Conservation (phyloP, 2,329 filamentous ascomycete genomes). For the Didymella pinodella region DNA sequence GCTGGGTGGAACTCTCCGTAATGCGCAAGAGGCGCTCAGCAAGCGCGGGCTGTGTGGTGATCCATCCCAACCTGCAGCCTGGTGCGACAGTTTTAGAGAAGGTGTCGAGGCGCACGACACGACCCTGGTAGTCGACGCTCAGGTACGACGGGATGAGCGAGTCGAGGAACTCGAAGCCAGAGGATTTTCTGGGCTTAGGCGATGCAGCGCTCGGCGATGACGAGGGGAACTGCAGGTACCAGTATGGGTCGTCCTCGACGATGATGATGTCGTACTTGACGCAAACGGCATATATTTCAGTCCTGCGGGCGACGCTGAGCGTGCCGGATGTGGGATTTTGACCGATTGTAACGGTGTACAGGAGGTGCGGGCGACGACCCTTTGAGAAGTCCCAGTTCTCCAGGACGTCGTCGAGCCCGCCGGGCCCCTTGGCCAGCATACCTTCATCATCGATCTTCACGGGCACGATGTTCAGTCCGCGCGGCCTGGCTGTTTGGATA, state of each 20-base stretch:
- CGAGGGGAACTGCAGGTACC: constrained; percentile 89
- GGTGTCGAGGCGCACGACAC: constrained; percentile 88
- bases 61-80: constrained; percentile 88
- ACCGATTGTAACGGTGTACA: constrained; percentile 92
- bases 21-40: constrained; percentile 78
- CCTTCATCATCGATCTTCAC: constrained; percentile 81
- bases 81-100: constrained; percentile 94
- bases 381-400: constrained; percentile 79
- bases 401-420: constrained; percentile 78
- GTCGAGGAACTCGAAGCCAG: constrained; percentile 80
- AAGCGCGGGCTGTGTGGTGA: constrained; percentile 81
- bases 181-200: constrained; percentile 58
- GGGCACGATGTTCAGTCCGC: constrained; percentile 75
- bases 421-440: constrained; percentile 76
- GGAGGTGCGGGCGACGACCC: constrained; percentile 79
- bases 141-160: constrained; percentile 84
- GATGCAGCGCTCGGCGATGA: constrained; percentile 56
- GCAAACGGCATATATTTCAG: constrained; percentile 81
- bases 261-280: constrained; percentile 88
- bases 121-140: constrained; percentile 81
- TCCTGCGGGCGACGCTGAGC: constrained; percentile 75
- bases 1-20: constrained; percentile 79
- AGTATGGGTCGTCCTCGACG: constrained; percentile 94
- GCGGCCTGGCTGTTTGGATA: constrained; percentile 70
- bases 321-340: constrained; percentile 87